A percentile compares a stretch with the other conserved stretches of the same genome.
Conservation (phyloP, 306 rosid genomes). For the Acacia crassicarpa region DNA sequence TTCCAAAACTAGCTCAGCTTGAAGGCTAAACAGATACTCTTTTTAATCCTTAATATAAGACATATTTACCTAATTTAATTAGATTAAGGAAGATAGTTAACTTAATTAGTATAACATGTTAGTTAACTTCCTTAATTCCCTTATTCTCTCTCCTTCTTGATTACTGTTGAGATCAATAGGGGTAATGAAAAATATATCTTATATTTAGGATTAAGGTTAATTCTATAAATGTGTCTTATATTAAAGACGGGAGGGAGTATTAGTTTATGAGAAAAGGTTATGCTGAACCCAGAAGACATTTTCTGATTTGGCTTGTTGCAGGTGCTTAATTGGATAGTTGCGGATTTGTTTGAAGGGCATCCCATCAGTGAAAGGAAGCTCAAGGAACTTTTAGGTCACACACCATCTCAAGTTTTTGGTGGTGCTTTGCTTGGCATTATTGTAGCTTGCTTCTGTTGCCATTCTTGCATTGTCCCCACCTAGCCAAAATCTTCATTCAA, state of each 20-base stretch:
- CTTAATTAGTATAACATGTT: too few relatives aligned
- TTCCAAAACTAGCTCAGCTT: background rate
- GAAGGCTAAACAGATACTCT: background rate
- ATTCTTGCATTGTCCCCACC: constrained; percentile 36
- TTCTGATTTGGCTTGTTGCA: constrained; percentile 23
- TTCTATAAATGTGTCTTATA: too few relatives aligned
- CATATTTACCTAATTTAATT: too few relatives aligned
- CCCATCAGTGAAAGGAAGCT: constrained; percentile 67
- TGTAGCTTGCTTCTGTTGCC: constrained; percentile 58
- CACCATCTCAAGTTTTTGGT: constrained; percentile 67
- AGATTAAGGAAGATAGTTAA: too few relatives aligned
- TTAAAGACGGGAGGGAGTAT: too few relatives aligned
- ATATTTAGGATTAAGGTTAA: too few relatives aligned
- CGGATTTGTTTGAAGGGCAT: constrained; percentile 67
- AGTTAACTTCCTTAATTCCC: too few relatives aligned
- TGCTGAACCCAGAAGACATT: background rate
- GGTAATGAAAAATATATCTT: too few relatives aligned
- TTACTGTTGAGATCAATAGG: too few relatives aligned
- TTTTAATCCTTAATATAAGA: too few relatives aligned
- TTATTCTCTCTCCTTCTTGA: too few relatives aligned
- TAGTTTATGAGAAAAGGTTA: background rate
- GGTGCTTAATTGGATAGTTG: constrained; percentile 66
- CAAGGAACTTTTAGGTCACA: constrained; percentile 71
- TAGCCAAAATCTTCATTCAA: constrained; percentile 1
- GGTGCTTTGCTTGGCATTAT: constrained; percentile 66